phyloP scores from a whole-genome alignment of 2,329 filamentous ascomycete species.

The Fusarium humuli region DNA sequence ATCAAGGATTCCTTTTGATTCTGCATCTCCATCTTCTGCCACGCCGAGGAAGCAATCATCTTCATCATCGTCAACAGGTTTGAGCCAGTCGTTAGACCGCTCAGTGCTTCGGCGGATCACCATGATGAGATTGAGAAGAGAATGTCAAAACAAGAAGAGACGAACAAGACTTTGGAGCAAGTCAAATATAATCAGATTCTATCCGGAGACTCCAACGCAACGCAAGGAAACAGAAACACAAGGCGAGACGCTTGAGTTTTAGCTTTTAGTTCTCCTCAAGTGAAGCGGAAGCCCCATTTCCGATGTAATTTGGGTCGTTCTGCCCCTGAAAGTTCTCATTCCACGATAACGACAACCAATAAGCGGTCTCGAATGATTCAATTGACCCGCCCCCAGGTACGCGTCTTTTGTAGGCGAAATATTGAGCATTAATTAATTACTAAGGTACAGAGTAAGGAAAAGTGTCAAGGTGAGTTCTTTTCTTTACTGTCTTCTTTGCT shows the following conservation, averaged over 20 bases:
- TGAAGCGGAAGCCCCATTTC: constrained; percentile 18
- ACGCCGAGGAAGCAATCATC: constrained; percentile 44
- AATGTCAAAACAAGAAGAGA: not conserved
- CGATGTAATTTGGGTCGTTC: constrained; percentile 32
- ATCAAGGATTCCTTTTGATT: constrained; percentile 42
- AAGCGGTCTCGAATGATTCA: not conserved
- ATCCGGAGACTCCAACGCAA: not conserved
- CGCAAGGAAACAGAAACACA: not conserved
- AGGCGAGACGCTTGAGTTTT: constrained; percentile 18
- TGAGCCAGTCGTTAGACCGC: constrained; percentile 42
- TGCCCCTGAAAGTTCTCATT: constrained; percentile 31
- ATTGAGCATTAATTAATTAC: constrained; percentile 3
- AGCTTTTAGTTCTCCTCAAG: constrained; percentile 21
- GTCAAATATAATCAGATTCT: not conserved
- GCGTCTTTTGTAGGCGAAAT: constrained; percentile 33
- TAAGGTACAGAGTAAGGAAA: not conserved
- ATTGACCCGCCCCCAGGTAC: constrained; percentile 24
- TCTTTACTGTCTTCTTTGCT: constrained; percentile 1
- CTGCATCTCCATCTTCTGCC: constrained; percentile 42
- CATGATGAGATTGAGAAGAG: constrained; percentile 14
- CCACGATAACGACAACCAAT: constrained; percentile 13
- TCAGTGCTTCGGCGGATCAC: constrained; percentile 40
- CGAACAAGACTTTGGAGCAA: not conserved
- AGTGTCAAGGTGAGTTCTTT: constrained; percentile 19
- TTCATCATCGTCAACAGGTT: constrained; percentile 43